A percentile compares a stretch with the other conserved stretches of the same genome.
phyloP scores from a whole-genome alignment of 768 basidiomycete genomes.

The Hygrophoropsis aurantiaca region DNA sequence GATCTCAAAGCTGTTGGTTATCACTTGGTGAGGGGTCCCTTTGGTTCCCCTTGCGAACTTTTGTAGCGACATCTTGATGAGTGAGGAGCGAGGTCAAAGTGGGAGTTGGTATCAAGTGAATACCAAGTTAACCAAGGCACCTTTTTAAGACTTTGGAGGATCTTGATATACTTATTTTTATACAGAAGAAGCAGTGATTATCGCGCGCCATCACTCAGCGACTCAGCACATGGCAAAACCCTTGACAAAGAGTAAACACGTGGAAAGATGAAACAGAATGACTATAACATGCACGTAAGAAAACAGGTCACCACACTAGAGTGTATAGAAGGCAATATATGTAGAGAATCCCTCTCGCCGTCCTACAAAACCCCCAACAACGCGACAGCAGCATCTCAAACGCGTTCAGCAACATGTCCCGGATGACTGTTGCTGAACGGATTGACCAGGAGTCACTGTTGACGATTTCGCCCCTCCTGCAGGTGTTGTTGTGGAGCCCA shows the following conservation, averaged over 20 bases:
- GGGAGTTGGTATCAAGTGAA: no score
- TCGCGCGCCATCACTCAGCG: slow-evolving; percentile 7
- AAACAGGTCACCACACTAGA: slow-evolving; percentile 7
- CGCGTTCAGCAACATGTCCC: slow-evolving; percentile 75
- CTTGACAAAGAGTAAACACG: neutral
- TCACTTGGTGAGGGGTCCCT: slow-evolving; percentile 18
- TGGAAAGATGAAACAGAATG: slow-evolving; percentile 3
- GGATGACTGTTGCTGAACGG: slow-evolving; percentile 71
- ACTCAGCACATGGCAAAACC: slow-evolving; percentile 3
- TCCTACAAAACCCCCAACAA: slow-evolving; percentile 10
- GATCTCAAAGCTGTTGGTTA: slow-evolving; percentile 34
- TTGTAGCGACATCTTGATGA: no score
- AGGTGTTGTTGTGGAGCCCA: slow-evolving; percentile 80
- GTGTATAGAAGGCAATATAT: slow-evolving; percentile 25
- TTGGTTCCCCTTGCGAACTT: no score
- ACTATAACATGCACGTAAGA: slow-evolving; percentile 15
- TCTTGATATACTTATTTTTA: no score
- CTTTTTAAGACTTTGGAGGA: no score
- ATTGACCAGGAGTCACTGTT: slow-evolving; percentile 82
- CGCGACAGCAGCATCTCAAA: slow-evolving; percentile 10
- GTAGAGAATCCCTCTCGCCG: slow-evolving; percentile 32
- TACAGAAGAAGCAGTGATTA: slow-evolving; percentile 15
- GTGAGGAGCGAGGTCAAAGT: no score
- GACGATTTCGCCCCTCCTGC: slow-evolving; percentile 77
- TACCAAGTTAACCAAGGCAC: no score